phyloP scores from a whole-genome alignment of 2,329 filamentous ascomycete species.

The Mollisia scopiformis region DNA sequence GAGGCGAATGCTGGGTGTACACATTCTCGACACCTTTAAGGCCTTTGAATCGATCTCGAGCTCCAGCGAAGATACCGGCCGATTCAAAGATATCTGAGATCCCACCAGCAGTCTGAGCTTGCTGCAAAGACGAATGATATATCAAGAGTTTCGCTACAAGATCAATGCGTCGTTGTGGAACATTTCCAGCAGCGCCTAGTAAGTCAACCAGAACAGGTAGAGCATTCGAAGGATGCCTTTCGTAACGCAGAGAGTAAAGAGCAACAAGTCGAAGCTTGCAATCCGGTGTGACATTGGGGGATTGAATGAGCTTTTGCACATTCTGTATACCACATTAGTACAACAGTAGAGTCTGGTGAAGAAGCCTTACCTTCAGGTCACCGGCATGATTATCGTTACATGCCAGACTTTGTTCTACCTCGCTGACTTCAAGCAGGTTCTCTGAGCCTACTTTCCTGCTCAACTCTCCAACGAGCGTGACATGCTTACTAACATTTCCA shows the following conservation, averaged over 20 bases:
- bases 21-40: slow-evolving; percentile 98
- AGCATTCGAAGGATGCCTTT: slow-evolving; percentile 82
- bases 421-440: slow-evolving; percentile 91
- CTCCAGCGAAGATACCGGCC: slow-evolving; percentile 86
- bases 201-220: slow-evolving; percentile 86
- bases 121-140: slow-evolving; percentile 87
- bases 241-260: slow-evolving; percentile 92
- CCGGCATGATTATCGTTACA: slow-evolving; percentile 94
- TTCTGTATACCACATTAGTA: slow-evolving; percentile 54
- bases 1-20: slow-evolving; percentile 94
- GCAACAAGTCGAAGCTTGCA: slow-evolving; percentile 90
- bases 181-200: slow-evolving; percentile 79
- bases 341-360: not conserved
- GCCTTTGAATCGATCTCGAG: slow-evolving; percentile 86
- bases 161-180: slow-evolving; percentile 75
- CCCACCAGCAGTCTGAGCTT: slow-evolving; percentile 72
- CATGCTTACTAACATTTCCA: slow-evolving; percentile 97
- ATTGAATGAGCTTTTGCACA: slow-evolving; percentile 84
- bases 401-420: slow-evolving; percentile 93
- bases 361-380: slow-evolving; percentile 77
- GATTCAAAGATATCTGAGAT: slow-evolving; percentile 93
- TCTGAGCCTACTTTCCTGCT: slow-evolving; percentile 86
- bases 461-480: slow-evolving; percentile 91
- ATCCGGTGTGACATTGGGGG: slow-evolving; percentile 73
- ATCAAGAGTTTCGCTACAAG: slow-evolving; percentile 80